Percentiles rank a stretch among this genome's conserved stretches.
Evolutionary conservation across 345 rosid genomes (phyloP).

Genomic region (Conringia planisiliqua): DNA sequence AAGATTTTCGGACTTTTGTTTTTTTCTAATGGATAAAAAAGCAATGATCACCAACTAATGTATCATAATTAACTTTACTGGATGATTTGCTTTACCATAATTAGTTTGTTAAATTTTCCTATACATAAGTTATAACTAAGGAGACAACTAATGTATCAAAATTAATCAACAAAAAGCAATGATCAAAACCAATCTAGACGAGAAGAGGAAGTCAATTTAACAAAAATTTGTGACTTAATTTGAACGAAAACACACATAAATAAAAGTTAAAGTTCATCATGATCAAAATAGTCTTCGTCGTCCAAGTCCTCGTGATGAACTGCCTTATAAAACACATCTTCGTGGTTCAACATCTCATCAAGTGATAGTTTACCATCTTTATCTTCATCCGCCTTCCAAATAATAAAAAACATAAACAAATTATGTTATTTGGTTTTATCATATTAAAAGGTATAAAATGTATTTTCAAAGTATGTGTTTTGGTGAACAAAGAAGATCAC

Average conservation of each 20-base stretch:
- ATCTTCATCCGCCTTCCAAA: constrained; percentile 58
- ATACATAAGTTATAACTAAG: not conserved
- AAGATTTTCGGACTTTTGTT: no score
- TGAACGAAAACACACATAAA: not conserved
- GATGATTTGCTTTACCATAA: not conserved
- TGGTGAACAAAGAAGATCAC: not conserved
- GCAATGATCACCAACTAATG: no score
- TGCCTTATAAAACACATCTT: constrained; percentile 50
- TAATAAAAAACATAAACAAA: not conserved
- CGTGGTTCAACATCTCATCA: constrained; percentile 59
- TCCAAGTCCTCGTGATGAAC: constrained; percentile 34
- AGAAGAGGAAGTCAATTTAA: not conserved
- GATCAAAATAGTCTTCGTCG: constrained; percentile 43
- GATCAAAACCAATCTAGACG: not conserved
- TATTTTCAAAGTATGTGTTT: not conserved
- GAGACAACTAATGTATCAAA: not conserved
- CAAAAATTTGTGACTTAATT: not conserved
- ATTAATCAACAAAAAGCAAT: not conserved
- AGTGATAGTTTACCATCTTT: constrained; percentile 52
- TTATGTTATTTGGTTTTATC: not conserved
- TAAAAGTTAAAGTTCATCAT: constrained; percentile 47
- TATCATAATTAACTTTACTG: no score
- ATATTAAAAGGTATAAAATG: not conserved
- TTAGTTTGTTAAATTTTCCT: not conserved
- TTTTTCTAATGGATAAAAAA: no score